Percentiles rank a stretch among this genome's conserved stretches.
phyloP scores from a whole-genome alignment of 805 yeast species.

The Grigorovia transvaalensis region DNA sequence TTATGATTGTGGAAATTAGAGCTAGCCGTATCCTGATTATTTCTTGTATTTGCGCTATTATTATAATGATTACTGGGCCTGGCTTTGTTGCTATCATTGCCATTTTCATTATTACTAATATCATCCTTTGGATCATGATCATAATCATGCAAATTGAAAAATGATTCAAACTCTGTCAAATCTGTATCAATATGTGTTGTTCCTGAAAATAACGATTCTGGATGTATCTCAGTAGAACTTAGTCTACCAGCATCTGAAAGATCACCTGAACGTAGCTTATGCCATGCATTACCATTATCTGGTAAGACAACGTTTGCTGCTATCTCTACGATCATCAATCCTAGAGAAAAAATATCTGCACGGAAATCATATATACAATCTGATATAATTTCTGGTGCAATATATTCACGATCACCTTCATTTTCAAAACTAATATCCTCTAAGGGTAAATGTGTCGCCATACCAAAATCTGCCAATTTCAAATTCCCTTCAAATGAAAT shows the following conservation, averaged over 20 bases:
- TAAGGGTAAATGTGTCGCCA: slow-evolving; percentile 76
- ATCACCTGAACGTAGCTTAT: slow-evolving; percentile 88
- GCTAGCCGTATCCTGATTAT: no score
- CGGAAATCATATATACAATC: slow-evolving; percentile 76
- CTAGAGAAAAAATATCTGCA: slow-evolving; percentile 92
- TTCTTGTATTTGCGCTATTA: no score
- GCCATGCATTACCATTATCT: slow-evolving; percentile 95
- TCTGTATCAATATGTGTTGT: slow-evolving; percentile 23
- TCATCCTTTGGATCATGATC: slow-evolving; percentile 2
- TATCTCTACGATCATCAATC: slow-evolving; percentile 84
- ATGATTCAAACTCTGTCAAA: slow-evolving; percentile 12
- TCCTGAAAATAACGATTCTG: slow-evolving; percentile 24
- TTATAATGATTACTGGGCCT: no score
- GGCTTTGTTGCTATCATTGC: no score
- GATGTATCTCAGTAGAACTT: slow-evolving; percentile 55
- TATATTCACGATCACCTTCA: slow-evolving; percentile 95
- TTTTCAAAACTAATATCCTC: slow-evolving; percentile 58
- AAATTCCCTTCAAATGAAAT: slow-evolving; percentile 90
- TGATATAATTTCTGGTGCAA: slow-evolving; percentile 90
- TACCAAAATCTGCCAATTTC: slow-evolving; percentile 94
- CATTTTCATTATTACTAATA: slow-evolving; percentile 2
- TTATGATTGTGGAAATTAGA: neutral
- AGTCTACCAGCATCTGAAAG: slow-evolving; percentile 87
- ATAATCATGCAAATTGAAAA: neutral
- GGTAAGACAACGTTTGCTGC: slow-evolving; percentile 94